phyloP scores from a whole-genome alignment of 306 rosid species.

The Lupinus albus region DNA sequence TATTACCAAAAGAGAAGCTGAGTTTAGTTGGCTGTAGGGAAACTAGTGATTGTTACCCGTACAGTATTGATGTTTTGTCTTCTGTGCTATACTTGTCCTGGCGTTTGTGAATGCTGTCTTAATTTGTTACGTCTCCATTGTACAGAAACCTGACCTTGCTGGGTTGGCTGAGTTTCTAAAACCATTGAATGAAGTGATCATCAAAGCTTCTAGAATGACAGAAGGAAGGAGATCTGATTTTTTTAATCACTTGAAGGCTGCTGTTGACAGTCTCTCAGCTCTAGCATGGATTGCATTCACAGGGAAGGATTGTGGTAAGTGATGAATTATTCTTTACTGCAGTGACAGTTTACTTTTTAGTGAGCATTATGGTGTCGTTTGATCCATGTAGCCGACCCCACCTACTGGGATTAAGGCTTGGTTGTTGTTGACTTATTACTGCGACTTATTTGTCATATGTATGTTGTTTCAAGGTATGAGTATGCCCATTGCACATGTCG shows the following conservation, averaged over 20 bases:
- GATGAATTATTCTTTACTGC: conserved; percentile 27
- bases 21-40: background rate
- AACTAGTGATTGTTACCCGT: conserved; percentile 5
- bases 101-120: conserved; percentile 29
- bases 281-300: conserved; percentile 90
- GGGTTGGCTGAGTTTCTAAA: conserved; percentile 80
- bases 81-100: conserved; percentile 6
- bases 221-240: conserved; percentile 88
- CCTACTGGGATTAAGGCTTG: no score
- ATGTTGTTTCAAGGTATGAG: conserved; percentile 79
- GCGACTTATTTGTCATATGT: conserved; percentile 38
- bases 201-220: conserved; percentile 62
- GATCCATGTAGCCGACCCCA: no score
- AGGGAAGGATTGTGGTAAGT: conserved; percentile 87
- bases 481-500: conserved; percentile 97
- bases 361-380: no score
- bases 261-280: conserved; percentile 93
- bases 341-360: conserved; percentile 31
- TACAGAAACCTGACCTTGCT: conserved; percentile 84
- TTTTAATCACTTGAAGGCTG: conserved; percentile 88
- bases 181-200: conserved; percentile 76
- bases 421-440: no score
- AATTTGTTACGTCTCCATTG: conserved; percentile 23
- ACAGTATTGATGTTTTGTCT: background rate
- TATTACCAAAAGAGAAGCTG: no score